Evolutionary conservation across 164 flowering plant species (phyloP).

Genomic region (Vitis rupestris): DNA sequence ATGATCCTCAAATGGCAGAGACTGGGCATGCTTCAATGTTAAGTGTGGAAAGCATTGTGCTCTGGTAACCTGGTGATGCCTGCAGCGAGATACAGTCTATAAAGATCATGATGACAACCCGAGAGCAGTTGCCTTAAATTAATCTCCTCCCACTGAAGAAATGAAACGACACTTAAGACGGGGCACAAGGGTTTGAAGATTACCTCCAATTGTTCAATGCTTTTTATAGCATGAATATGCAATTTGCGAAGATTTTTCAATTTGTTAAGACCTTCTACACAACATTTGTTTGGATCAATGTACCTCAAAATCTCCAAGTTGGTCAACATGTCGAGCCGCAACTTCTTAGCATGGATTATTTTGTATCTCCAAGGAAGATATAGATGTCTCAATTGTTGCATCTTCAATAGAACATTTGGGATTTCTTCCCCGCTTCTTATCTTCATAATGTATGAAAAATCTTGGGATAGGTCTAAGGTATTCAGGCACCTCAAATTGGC

Average conservation of each 20-base stretch:
- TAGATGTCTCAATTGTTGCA: constrained; percentile 19
- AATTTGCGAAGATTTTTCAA: constrained; percentile 13
- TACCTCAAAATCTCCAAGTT: constrained; percentile 18
- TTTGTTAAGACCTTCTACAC: constrained; percentile 3
- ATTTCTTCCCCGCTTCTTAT: neutral
- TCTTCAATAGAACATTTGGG: constrained; percentile 18
- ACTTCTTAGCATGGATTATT: neutral
- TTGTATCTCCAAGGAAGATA: neutral
- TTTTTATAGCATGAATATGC: neutral
- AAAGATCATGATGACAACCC: constrained; percentile 4
- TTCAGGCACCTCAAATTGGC: constrained; percentile 16
- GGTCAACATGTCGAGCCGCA: constrained; percentile 14
- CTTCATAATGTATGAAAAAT: neutral
- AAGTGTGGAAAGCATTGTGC: neutral
- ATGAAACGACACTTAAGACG: constrained; percentile 4
- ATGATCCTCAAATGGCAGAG: constrained; percentile 7
- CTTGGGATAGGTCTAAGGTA: constrained; percentile 5
- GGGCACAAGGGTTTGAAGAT: neutral
- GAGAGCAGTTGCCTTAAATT: too few species aligned
- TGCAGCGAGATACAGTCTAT: constrained; percentile 12
- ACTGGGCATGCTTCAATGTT: constrained; percentile 18
- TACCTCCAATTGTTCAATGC: neutral
- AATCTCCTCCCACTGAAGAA: too few species aligned
- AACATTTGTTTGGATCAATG: neutral
- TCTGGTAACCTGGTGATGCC: constrained; percentile 11